Percentiles rank a stretch among this genome's conserved stretches.
Conservation (phyloP, 805 yeast species). For the Candida schatavii region DNA sequence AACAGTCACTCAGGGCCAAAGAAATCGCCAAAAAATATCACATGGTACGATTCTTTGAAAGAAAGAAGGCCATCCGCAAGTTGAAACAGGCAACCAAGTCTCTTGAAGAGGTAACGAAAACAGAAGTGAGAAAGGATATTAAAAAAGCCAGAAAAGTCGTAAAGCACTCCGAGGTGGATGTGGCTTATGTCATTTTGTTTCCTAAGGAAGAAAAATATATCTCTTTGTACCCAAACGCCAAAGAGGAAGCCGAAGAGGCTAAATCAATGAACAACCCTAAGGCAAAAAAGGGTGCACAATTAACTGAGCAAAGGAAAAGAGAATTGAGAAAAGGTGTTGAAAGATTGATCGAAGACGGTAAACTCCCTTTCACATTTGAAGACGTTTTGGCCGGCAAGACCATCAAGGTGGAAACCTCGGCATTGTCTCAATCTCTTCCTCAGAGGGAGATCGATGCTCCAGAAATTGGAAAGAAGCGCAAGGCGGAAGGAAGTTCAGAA, state of each 20-base stretch:
- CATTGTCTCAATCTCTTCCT: neutral
- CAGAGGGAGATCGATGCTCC: conserved; percentile 44
- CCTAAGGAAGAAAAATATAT: conserved; percentile 80
- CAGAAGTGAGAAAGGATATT: conserved; percentile 34
- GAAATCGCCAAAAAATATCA: conserved; percentile 73
- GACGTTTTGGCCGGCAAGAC: conserved; percentile 43
- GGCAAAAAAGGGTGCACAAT: conserved; percentile 39
- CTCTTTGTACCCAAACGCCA: conserved; percentile 61
- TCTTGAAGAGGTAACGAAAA: conserved; percentile 31
- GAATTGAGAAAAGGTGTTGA: conserved; percentile 50
- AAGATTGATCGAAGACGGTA: conserved; percentile 48
- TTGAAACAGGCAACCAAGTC: conserved; percentile 52
- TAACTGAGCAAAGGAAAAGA: conserved; percentile 42
- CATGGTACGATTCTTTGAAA: conserved; percentile 90
- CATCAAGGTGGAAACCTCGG: conserved; percentile 18
- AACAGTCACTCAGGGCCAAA: conserved; percentile 43
- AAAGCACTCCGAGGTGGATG: conserved; percentile 59
- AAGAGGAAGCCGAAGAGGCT: conserved; percentile 21
- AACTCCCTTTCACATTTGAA: conserved; percentile 51
- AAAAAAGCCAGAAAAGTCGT: conserved; percentile 49
- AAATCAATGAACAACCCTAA: conserved; percentile 23
- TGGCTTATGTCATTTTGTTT: conserved; percentile 71
- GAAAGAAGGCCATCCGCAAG: conserved; percentile 75
- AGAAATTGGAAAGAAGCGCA: conserved; percentile 11
- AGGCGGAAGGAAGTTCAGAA: conserved; percentile 1